Conservation (phyloP, 495 filamentous ascomycete genomes). For the Hypoxylon crocopeplum region DNA sequence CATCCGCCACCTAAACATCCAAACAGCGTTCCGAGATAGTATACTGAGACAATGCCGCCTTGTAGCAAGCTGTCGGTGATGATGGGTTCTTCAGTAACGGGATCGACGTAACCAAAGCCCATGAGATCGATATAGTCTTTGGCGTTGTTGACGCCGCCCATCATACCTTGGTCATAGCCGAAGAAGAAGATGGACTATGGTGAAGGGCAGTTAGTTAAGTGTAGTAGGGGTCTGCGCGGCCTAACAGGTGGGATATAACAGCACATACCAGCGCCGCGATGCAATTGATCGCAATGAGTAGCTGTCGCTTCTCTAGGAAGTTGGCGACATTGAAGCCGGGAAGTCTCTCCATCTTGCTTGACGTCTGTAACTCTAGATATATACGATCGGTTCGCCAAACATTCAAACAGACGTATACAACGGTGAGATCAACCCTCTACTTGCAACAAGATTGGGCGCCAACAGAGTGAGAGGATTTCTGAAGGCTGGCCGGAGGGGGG, state of each 20-base stretch:
- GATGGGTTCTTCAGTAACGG: conserved; percentile 54
- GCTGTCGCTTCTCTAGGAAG: conserved; percentile 65
- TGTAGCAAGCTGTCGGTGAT: conserved; percentile 68
- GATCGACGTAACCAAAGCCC: conserved; percentile 67
- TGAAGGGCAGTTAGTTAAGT: conserved; percentile 5
- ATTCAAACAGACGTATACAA: not conserved
- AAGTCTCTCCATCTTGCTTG: conserved; percentile 46
- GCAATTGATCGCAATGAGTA: conserved; percentile 70
- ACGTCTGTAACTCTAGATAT: too few species aligned
- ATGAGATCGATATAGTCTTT: conserved; percentile 70
- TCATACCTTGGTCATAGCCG: conserved; percentile 74
- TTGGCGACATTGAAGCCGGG: conserved; percentile 65
- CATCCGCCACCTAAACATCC: conserved; percentile 67
- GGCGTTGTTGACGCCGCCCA: conserved; percentile 75
- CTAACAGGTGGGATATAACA: not conserved
- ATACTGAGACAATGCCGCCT: conserved; percentile 73
- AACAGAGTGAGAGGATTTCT: conserved; percentile 13
- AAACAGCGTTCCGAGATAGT: conserved; percentile 72
- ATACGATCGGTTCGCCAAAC: too few species aligned
- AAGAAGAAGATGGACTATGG: conserved; percentile 34
- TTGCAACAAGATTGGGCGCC: not conserved
- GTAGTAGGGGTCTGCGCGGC: not conserved
- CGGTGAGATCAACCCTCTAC: too few species aligned
- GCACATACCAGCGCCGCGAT: conserved; percentile 59
- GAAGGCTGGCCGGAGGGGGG: conserved; percentile 18